Conservation (phyloP, 148 eudicot species). For the Cornus florida region DNA sequence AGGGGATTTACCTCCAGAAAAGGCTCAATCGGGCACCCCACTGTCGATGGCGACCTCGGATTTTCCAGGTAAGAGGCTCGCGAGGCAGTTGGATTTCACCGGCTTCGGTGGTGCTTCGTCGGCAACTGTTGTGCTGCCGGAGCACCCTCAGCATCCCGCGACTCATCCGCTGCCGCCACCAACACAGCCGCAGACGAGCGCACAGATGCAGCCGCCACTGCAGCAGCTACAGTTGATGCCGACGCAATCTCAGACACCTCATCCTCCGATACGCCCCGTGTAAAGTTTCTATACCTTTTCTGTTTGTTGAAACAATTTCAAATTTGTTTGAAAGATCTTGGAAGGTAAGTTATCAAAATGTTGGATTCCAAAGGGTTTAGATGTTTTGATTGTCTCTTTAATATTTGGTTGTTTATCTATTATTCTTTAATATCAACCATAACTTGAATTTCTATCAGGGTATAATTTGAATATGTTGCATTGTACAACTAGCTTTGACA, state of each 20-base stretch:
- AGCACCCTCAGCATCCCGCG: constrained; percentile 25
- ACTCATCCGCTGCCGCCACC: constrained; percentile 10
- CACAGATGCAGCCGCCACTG: constrained; percentile 16
- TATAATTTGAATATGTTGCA: no score
- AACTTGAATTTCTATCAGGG: background rate
- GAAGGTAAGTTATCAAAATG: background rate
- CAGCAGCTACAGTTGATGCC: constrained; percentile 13
- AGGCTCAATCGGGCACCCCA: constrained; percentile 24
- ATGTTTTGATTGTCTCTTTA: background rate
- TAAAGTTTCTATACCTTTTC: constrained; percentile 28
- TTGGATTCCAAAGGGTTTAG: background rate
- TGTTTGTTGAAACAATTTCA: background rate
- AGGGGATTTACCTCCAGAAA: constrained; percentile 44
- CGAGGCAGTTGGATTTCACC: constrained; percentile 74
- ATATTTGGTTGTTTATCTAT: background rate
- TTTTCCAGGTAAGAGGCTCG: constrained; percentile 61
- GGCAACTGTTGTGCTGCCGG: constrained; percentile 26
- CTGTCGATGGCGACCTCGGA: constrained; percentile 24
- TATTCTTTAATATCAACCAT: background rate
- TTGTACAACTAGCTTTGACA: no score
- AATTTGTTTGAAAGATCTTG: background rate
- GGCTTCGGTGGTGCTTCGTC: constrained; percentile 17
- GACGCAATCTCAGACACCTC: constrained; percentile 36
- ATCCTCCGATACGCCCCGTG: constrained; percentile 45
- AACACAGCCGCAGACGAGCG: background rate